These are phyloP conservation scores for Lachnellula hyalina DNA, from an alignment of 2,329 filamentous ascomycete species.

Conservation along the genomic window DNA sequence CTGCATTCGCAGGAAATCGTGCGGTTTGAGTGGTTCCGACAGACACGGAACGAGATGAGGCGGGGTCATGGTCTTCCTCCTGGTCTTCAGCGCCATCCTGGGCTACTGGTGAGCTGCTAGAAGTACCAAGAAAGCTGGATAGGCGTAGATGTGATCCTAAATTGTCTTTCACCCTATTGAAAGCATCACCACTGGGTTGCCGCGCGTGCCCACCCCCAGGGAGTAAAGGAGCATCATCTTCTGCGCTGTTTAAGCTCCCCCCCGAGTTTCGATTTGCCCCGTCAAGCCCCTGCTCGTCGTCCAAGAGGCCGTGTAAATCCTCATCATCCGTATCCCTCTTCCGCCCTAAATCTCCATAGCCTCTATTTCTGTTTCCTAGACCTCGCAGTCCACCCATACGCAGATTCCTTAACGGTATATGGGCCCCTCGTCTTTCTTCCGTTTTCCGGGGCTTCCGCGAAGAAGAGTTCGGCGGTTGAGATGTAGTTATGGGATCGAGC, in stretches of 20 bases:
- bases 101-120: conserved; percentile 9
- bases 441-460: conserved; percentile 27
- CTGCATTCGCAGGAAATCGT: conserved; percentile 80
- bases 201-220: conserved; percentile 31
- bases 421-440: conserved; percentile 25
- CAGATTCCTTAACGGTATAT: conserved; percentile 67
- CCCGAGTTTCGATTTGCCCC: conserved; percentile 51
- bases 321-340: conserved; percentile 54
- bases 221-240: conserved; percentile 73
- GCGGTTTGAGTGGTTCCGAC: conserved; percentile 69
- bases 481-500: conserved; percentile 56
- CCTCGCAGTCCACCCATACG: conserved; percentile 61
- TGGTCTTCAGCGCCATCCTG: conserved; percentile 35
- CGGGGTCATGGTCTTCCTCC: conserved; percentile 56
- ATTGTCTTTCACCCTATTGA: conserved; percentile 39
- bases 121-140: conserved; percentile 59
- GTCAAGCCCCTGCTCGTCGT: conserved; percentile 50
- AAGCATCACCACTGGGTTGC: conserved; percentile 35
- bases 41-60: conserved; percentile 66
- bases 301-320: conserved; percentile 62
- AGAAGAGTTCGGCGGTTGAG: conserved; percentile 21
- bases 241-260: conserved; percentile 48
- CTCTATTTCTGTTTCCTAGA: conserved; percentile 43
- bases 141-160: conserved; percentile 54
- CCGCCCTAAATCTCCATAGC: conserved; percentile 56